phyloP scores from a whole-genome alignment of 768 basidiomycete species.

The Naganishia vaughanmartiniae region DNA sequence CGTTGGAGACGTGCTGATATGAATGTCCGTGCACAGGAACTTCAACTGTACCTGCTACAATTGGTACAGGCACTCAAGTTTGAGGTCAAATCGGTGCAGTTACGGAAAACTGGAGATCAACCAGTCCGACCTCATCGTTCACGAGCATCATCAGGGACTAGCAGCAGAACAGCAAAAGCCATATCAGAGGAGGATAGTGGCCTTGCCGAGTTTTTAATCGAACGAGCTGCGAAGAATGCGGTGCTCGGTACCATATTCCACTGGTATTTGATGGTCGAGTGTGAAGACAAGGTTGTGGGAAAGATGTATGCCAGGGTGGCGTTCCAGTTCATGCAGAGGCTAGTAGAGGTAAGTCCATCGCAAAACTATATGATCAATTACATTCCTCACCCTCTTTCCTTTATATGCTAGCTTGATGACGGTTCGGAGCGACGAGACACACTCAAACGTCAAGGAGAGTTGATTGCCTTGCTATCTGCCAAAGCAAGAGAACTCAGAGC shows the following conservation, averaged over 20 bases:
- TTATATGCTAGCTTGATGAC: conserved; percentile 60
- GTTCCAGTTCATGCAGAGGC: conserved; percentile 82
- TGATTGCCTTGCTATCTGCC: conserved; percentile 79
- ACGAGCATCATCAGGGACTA: not conserved
- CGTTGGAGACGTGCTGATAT: conserved; percentile 21
- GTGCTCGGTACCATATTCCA: conserved; percentile 87
- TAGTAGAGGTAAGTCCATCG: conserved; percentile 65
- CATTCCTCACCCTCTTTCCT: not conserved
- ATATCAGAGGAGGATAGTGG: conserved; percentile 88
- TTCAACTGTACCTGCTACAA: conserved; percentile 86
- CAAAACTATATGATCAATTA: not conserved
- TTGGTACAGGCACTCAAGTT: conserved; percentile 97
- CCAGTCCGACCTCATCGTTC: conserved; percentile 6
- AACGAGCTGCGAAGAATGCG: conserved; percentile 74
- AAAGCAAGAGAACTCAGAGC: conserved; percentile 81
- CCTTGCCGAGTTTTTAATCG: conserved; percentile 84
- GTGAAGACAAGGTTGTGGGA: conserved; percentile 75
- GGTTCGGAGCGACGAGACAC: conserved; percentile 79
- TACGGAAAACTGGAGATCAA: not conserved
- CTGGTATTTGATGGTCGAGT: conserved; percentile 95
- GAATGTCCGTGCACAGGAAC: conserved; percentile 61
- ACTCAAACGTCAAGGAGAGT: conserved; percentile 85
- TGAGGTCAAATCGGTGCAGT: conserved; percentile 64
- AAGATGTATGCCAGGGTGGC: conserved; percentile 92
- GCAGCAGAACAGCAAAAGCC: conserved; percentile 52